A percentile compares a stretch with the other conserved stretches of the same genome.
Conservation (phyloP, 2,329 filamentous ascomycete genomes). For the Chaetomiaceae sp. region DNA sequence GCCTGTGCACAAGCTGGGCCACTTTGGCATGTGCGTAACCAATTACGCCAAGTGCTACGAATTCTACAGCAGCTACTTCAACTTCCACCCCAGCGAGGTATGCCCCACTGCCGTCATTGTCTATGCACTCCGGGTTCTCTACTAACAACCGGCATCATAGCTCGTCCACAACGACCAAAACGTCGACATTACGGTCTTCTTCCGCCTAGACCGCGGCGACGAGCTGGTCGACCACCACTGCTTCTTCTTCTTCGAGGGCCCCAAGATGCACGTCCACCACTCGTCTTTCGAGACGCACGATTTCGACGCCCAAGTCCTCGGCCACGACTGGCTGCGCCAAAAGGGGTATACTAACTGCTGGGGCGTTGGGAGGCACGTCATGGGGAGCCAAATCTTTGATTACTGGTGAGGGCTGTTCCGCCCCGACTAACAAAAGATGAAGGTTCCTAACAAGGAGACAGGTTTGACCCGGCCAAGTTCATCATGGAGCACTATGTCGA, state of each 20-base stretch:
- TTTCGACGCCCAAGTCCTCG: conserved; percentile 65
- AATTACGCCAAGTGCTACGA: conserved; percentile 45
- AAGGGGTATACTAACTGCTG: conserved; percentile 63
- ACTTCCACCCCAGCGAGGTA: conserved; percentile 48
- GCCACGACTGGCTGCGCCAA: conserved; percentile 63
- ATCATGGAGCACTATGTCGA: conserved; percentile 69
- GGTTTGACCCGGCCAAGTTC: conserved; percentile 59
- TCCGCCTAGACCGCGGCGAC: conserved; percentile 41
- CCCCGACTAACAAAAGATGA: no score
- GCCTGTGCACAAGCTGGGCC: conserved; percentile 48
- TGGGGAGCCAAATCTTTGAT: conserved; percentile 69
- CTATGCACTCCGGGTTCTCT: neutral
- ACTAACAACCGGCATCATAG: conserved; percentile 20
- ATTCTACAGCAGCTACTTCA: conserved; percentile 50
- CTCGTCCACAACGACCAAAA: conserved; percentile 36
- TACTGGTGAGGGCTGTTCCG: conserved; percentile 58
- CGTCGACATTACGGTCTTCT: conserved; percentile 42
- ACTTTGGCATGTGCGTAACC: conserved; percentile 52
- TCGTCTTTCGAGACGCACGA: conserved; percentile 67
- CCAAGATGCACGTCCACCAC: conserved; percentile 58
- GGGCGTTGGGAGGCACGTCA: conserved; percentile 66
- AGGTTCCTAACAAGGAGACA: conserved; percentile 11
- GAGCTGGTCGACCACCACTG: conserved; percentile 48
- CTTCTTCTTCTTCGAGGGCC: conserved; percentile 48
- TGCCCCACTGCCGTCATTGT: neutral